Conservation (phyloP, 306 rosid genomes). For the Dryas drummondii region DNA sequence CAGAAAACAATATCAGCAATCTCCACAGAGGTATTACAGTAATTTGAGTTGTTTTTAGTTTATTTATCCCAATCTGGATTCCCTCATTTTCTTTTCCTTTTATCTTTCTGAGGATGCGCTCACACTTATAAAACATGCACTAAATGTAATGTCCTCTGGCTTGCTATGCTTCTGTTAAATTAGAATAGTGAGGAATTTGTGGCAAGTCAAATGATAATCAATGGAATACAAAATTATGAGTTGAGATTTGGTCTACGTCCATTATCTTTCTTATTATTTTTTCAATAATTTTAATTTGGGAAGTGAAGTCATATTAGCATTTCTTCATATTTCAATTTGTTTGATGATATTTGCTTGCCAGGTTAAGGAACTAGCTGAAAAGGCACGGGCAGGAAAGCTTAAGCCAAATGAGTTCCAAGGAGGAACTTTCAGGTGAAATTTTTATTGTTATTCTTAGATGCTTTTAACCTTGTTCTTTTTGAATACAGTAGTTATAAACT, state of each 20-base stretch:
- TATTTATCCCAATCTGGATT: neutral
- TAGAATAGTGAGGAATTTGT: constrained; percentile 1
- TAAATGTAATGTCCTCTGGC: neutral
- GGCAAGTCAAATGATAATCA: neutral
- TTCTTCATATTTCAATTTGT: constrained; percentile 6
- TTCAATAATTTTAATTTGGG: neutral
- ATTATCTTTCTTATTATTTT: neutral
- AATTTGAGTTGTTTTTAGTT: constrained; percentile 13
- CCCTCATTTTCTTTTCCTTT: neutral
- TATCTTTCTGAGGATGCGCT: neutral
- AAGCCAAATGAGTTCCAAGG: constrained; percentile 92
- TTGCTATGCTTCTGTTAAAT: neutral
- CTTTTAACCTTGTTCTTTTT: constrained; percentile 7
- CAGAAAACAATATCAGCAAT: constrained; percentile 84
- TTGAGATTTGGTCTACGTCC: constrained; percentile 1
- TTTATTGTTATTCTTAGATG: constrained; percentile 22
- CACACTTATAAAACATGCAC: neutral
- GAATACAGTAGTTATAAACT: constrained; percentile 23
- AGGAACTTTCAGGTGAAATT: constrained; percentile 87
- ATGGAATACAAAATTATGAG: neutral
- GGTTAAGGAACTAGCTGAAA: constrained; percentile 91
- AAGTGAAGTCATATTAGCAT: constrained; percentile 1
- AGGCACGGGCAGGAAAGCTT: constrained; percentile 88
- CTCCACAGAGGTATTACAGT: constrained; percentile 69
- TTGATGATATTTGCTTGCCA: constrained; percentile 27